Conservation (phyloP, 148 eudicot genomes). For the Beta vulgaris region DNA sequence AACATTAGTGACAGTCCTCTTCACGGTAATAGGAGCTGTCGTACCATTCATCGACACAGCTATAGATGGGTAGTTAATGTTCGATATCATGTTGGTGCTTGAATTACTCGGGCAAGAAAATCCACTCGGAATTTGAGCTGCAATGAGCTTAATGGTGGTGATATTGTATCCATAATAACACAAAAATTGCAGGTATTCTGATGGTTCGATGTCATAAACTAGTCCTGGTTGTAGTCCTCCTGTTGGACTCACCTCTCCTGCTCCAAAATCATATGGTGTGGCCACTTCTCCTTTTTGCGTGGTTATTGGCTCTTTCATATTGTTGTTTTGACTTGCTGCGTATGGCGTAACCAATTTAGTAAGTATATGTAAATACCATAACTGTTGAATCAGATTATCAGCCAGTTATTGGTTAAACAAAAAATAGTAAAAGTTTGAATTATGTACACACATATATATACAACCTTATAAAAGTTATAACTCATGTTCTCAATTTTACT, state of each 20-base stretch:
- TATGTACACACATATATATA: too few relatives aligned
- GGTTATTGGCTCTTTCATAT: constrained; percentile 40
- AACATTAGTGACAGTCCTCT: constrained; percentile 63
- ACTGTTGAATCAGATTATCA: too few relatives aligned
- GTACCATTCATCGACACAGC: constrained; percentile 38
- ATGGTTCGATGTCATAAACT: constrained; percentile 46
- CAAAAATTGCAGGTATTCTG: constrained; percentile 50
- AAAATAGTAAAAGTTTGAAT: too few relatives aligned
- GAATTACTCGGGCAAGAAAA: constrained; percentile 51
- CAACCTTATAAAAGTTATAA: too few relatives aligned
- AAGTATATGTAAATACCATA: not conserved
- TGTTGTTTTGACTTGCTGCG: constrained; percentile 62
- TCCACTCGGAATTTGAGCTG: constrained; percentile 36
- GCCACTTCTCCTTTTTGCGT: constrained; percentile 45
- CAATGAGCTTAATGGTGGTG: constrained; percentile 42
- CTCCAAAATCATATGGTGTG: constrained; percentile 66
- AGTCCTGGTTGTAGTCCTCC: constrained; percentile 60
- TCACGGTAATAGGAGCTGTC: constrained; percentile 33
- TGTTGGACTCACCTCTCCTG: constrained; percentile 62
- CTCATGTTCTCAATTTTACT: too few relatives aligned
- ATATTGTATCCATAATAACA: constrained; percentile 56
- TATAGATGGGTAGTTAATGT: constrained; percentile 75
- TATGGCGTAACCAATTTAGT: not conserved
- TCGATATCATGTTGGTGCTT: constrained; percentile 43
- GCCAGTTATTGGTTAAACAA: too few relatives aligned